Evolutionary conservation across 495 filamentous ascomycete genomes (phyloP), one percentile per base, ranked within the genome.

Genomic region (Neurospora sp.): DNA sequence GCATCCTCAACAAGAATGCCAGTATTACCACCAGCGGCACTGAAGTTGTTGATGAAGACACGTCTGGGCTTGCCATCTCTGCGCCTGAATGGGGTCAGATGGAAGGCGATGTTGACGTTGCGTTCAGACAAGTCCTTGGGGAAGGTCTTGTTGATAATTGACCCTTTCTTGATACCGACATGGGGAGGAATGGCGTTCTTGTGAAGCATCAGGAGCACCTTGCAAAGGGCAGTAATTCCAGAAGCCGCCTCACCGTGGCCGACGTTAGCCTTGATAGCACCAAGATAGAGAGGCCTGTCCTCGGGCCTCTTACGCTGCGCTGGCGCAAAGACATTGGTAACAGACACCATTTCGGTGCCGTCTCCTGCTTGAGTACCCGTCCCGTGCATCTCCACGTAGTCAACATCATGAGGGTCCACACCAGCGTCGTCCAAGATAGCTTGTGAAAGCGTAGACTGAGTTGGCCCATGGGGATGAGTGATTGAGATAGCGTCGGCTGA

Each of bases 211-310:
- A 97, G 80, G 69, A 97, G 80, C 2, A 95, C 89, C 81, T 98
- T 98, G 79, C 93, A 86, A 27, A 98, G 84, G 2, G 92, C 89
- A 1, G 91, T 91, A 40, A 96, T 87, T 71, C 94, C 94, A 61
- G 94, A 96, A 0, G 91, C 93, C 48, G 94, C 92, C 78, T 97
- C 94, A 41, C 90, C 94, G 80, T 98, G 95, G 2, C 94, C 94
- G 38, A 97, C 86, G 72, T 97, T 97, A 1, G 95, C 88, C 77
- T 98, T 98, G 42, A 93, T 89, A 0, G 94, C 89, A 20, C 95
- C 95, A 1, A 98, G 85, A 74, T 92, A 89, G 6, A 98, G 87
- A 1, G 93, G 89, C 77, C 92, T 88, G 48, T 90, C 88, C 1
- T 87, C 84, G 4, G 86, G 86, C 68, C 94, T 88, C 74, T 86